phyloP scores from a whole-genome alignment of 352 stramenopile genomes.

The Pythium aquatile region DNA sequence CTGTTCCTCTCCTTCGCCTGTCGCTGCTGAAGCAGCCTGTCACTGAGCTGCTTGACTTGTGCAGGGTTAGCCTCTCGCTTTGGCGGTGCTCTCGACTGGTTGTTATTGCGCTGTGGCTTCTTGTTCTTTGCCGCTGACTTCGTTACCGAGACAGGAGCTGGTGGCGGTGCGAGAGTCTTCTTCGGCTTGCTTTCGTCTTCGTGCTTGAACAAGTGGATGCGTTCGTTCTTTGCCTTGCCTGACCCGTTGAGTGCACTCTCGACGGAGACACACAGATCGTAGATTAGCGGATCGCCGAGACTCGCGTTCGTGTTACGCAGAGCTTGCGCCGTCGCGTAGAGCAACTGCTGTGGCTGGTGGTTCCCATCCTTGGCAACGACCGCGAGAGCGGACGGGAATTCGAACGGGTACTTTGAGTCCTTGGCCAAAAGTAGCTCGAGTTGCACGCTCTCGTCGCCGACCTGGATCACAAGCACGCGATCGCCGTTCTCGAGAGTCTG shows the following conservation, averaged over 20 bases:
- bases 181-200: conserved; percentile 12
- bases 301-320: conserved; percentile 35
- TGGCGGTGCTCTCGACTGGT: conserved; percentile 4
- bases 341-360: conserved; percentile 45
- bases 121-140: conserved; percentile 14
- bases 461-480: conserved; percentile 45
- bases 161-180: conserved; percentile 12
- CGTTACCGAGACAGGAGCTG: background rate
- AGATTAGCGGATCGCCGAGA: conserved; percentile 78
- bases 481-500: conserved; percentile 26
- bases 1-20: conserved; percentile 41
- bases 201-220: conserved; percentile 33
- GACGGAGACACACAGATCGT: conserved; percentile 72
- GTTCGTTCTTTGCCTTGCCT: conserved; percentile 27
- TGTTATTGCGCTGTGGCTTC: conserved; percentile 23
- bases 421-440: conserved; percentile 57
- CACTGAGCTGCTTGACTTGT: conserved; percentile 40
- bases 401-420: conserved; percentile 70
- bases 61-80: conserved; percentile 36
- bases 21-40: conserved; percentile 41
- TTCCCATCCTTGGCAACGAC: conserved; percentile 37
- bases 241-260: conserved; percentile 50
- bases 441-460: conserved; percentile 41
- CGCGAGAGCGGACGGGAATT: conserved; percentile 51
- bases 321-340: conserved; percentile 48